Base-by-base conservation (phyloP, 768 basidiomycete genomes). In the Boletus sensibilis region DNA sequence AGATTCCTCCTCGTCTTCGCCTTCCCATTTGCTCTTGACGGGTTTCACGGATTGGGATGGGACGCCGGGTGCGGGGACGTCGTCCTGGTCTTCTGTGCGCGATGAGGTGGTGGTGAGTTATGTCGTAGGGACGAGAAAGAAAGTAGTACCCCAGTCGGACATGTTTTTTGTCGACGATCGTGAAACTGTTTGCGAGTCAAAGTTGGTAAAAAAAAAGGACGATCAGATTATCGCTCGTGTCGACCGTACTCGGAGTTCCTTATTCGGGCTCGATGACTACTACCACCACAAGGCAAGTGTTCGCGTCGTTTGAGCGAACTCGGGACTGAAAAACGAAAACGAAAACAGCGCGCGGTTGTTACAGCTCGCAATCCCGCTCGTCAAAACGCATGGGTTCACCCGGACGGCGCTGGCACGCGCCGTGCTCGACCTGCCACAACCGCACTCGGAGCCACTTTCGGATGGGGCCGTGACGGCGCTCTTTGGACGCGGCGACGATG, bases 1-100 rank as follows among this genome's bases (percentile, higher is more conserved):
- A n/a, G 86, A 83, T 13, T 86, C 86, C 0, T 95, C 93, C 66
- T 90, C 90, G 66, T 97, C 95, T 72, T 98, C 95, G 45, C 90
- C 95, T 58, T 87, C 88, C 87, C 90, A 97, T 73, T 88, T 92
- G 57, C 75, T 80, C 71, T 81, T 86, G 52, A 66, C 74, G 23
- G 73, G 64, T 42, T 54, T 56, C 29, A 55, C 51, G 48, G 57
- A 59, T 14, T 61, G 72, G 42, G 64, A 62, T 10, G 67, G 23
- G 21, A 34, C 47, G 16, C 1, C 53, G 20, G 70, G 37, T 31
- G 68, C 34, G 33, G 70, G 55, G 21, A 71, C 75, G 57, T 66
- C 68, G 56, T 76, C 77, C 50, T 73, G 73, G 45, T 63, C 68
- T 54, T 78, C 78, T 79, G 62, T 59, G 46, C 39, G 57, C 53